Conservation (phyloP, 495 filamentous ascomycete species). For the Hypomontagnella submonticulosa region DNA sequence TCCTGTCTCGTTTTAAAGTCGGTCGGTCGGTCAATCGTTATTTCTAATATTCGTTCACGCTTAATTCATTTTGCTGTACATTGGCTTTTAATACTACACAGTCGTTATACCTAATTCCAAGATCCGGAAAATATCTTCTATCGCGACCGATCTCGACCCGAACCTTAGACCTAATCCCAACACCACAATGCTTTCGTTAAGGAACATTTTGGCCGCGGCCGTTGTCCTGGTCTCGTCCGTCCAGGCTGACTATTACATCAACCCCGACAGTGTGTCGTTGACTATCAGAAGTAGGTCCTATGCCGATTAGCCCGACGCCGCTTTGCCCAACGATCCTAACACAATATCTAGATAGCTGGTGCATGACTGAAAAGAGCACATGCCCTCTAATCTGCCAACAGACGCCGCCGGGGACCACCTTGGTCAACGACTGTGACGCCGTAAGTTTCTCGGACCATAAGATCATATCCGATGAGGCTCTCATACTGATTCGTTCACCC, state of each 20-base stretch:
- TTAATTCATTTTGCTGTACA: slow-evolving; percentile 41
- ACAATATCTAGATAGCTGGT: slow-evolving; percentile 70
- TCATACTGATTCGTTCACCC: slow-evolving; percentile 26
- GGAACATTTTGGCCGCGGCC: slow-evolving; percentile 58
- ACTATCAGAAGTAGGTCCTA: slow-evolving; percentile 52
- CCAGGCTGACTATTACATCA: slow-evolving; percentile 64
- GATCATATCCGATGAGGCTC: not conserved
- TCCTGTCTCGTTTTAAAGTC: slow-evolving; percentile 36
- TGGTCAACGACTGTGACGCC: slow-evolving; percentile 74
- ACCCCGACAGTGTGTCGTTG: slow-evolving; percentile 67
- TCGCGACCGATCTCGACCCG: slow-evolving; percentile 13
- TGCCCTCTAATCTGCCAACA: slow-evolving; percentile 87
- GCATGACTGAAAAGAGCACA: slow-evolving; percentile 68
- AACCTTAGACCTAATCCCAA: slow-evolving; percentile 20
- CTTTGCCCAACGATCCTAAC: slow-evolving; percentile 41
- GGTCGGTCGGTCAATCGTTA: slow-evolving; percentile 27
- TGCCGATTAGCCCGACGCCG: slow-evolving; percentile 8
- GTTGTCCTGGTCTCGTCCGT: slow-evolving; percentile 53
- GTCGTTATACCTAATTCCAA: slow-evolving; percentile 23
- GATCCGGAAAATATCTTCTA: slow-evolving; percentile 4
- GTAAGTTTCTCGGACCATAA: slow-evolving; percentile 61
- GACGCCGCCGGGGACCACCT: slow-evolving; percentile 60
- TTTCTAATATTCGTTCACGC: slow-evolving; percentile 37
- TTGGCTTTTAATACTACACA: slow-evolving; percentile 39
- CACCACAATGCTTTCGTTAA: slow-evolving; percentile 59